Percentiles rank a stretch among this genome's conserved stretches.
Evolutionary conservation across 306 rosid genomes (phyloP).

Genomic region (Cajanus cajan): DNA sequence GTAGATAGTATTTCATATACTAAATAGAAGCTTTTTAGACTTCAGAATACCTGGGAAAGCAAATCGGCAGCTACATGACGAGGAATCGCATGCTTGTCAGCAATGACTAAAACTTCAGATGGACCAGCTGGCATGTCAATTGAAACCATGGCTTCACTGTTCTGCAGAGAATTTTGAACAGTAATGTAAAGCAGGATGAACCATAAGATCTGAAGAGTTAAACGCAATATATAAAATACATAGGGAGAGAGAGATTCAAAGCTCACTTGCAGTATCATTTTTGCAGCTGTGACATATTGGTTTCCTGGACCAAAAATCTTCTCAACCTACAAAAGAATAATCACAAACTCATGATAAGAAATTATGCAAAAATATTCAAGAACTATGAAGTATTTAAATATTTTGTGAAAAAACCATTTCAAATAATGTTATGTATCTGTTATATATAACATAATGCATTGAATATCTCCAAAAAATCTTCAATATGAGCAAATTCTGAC

Average conservation of each 20-base stretch:
- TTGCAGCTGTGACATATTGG: conserved; percentile 94
- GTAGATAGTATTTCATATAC: neutral
- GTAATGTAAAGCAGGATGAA: neutral
- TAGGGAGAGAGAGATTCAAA: neutral
- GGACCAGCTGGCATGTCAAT: conserved; percentile 98
- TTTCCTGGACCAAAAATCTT: conserved; percentile 92
- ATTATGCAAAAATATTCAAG: neutral
- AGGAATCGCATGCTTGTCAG: conserved; percentile 76
- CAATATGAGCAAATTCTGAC: neutral
- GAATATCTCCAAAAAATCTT: neutral
- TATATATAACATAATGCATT: neutral
- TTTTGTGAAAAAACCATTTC: neutral
- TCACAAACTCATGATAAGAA: neutral
- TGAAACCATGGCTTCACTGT: conserved; percentile 91
- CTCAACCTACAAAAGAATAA: conserved; percentile 56
- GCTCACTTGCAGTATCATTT: conserved; percentile 86
- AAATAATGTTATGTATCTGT: neutral
- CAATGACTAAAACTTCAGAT: conserved; percentile 91
- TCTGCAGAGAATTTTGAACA: conserved; percentile 44
- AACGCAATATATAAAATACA: neutral
- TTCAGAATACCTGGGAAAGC: conserved; percentile 65
- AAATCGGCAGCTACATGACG: conserved; percentile 86
- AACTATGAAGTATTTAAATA: neutral
- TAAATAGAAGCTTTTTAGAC: neutral
- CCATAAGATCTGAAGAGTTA: neutral